These are phyloP conservation scores for Pterocarpus santalinus DNA, from an alignment of 306 rosid species.

Conservation along the genomic window DNA sequence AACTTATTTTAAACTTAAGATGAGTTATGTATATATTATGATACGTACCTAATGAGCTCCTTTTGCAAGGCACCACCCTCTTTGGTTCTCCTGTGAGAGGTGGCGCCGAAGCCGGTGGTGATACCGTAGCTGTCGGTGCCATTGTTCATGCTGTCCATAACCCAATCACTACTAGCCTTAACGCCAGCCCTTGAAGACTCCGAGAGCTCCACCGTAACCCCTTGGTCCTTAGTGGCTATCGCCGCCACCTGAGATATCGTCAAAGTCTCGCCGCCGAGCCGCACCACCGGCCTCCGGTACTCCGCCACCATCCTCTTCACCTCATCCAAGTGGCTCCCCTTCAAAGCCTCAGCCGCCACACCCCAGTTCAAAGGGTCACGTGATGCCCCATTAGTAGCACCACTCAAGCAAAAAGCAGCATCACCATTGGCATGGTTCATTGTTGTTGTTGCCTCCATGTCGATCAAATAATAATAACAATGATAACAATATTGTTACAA, in stretches of 20 bases:
- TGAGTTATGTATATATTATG: too few species aligned
- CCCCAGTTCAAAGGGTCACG: slow-evolving; percentile 83
- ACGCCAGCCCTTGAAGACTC: slow-evolving; percentile 78
- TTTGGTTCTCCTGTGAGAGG: slow-evolving; percentile 85
- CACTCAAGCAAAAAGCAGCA: slow-evolving; percentile 49
- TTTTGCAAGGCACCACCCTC: slow-evolving; percentile 93
- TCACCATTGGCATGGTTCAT: slow-evolving; percentile 19
- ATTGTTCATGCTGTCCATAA: slow-evolving; percentile 75
- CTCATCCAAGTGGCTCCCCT: slow-evolving; percentile 86
- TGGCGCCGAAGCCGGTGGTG: slow-evolving; percentile 96
- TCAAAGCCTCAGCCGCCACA: slow-evolving; percentile 61
- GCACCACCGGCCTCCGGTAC: slow-evolving; percentile 67
- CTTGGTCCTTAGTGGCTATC: slow-evolving; percentile 56
- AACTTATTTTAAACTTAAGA: too few species aligned
- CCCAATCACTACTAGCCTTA: slow-evolving; percentile 97
- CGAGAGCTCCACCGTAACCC: slow-evolving; percentile 66
- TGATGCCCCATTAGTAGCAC: not conserved
- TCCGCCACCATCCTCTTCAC: slow-evolving; percentile 92
- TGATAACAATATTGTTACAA: too few species aligned
- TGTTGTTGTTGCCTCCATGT: too few species aligned
- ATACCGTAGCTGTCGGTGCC: slow-evolving; percentile 92
- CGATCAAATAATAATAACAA: too few species aligned
- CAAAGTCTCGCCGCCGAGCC: slow-evolving; percentile 73
- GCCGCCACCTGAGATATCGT: slow-evolving; percentile 90
- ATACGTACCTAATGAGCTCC: slow-evolving; percentile 78